A percentile compares a stretch with the other conserved stretches of the same genome.
These are phyloP conservation scores for Fusarium subtropicale DNA, from an alignment of 2,329 filamentous ascomycete genomes.

Conservation along the genomic window DNA sequence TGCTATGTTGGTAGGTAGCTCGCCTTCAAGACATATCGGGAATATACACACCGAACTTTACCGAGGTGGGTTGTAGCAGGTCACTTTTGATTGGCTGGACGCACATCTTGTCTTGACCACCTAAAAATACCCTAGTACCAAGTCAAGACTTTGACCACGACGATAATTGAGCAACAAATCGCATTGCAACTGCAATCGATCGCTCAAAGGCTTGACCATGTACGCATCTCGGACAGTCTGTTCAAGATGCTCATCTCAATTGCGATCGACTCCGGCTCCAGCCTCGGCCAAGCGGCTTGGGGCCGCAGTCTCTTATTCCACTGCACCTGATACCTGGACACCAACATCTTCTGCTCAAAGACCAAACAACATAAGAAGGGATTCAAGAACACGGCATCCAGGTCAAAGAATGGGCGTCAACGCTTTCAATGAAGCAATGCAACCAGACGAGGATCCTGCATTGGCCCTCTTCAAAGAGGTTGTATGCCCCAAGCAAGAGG, in stretches of 20 bases:
- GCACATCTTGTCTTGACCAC: conserved; percentile 20
- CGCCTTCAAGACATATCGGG: neutral
- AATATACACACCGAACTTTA: conserved; percentile 31
- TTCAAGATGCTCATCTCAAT: conserved; percentile 51
- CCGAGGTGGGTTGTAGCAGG: conserved; percentile 20
- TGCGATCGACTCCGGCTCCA: conserved; percentile 38
- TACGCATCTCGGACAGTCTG: conserved; percentile 52
- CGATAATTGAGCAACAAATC: conserved; percentile 19
- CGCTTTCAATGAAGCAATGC: conserved; percentile 16
- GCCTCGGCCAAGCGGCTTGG: conserved; percentile 36
- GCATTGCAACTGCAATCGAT: neutral
- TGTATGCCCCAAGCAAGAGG: conserved; percentile 39
- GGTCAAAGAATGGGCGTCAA: neutral
- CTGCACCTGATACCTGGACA: conserved; percentile 33
- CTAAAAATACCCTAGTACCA: conserved; percentile 34
- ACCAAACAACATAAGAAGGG: conserved; percentile 14
- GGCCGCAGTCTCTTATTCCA: conserved; percentile 43
- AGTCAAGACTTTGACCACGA: conserved; percentile 21
- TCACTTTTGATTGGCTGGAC: conserved; percentile 37
- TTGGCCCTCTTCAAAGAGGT: conserved; percentile 54
- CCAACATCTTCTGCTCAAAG: conserved; percentile 13
- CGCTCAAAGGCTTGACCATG: conserved; percentile 46
- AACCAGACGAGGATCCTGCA: conserved; percentile 39
- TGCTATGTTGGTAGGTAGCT: neutral
- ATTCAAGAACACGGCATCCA: neutral